phyloP scores from a whole-genome alignment of 2,329 filamentous ascomycete species.

The Pseudocercospora eumusae region DNA sequence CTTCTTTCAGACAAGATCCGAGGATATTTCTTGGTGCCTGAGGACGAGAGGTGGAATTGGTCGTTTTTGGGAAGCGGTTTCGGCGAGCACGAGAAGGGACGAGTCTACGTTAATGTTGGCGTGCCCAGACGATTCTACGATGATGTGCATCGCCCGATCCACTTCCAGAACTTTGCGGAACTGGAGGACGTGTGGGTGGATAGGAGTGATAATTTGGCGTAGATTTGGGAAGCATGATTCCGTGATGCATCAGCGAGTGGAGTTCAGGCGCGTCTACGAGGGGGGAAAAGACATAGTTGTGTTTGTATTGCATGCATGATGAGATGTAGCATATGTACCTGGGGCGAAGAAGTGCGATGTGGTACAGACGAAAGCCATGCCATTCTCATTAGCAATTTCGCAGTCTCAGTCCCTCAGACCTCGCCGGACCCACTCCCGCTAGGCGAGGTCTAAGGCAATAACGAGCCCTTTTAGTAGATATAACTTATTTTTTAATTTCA shows the following conservation, averaged over 20 bases:
- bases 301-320: constrained; percentile 1
- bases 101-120: constrained; percentile 89
- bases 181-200: constrained; percentile 97
- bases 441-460: too few relatives aligned
- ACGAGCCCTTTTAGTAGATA: too few relatives aligned
- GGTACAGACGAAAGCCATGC: neutral
- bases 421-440: too few relatives aligned
- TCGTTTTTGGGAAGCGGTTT: constrained; percentile 95
- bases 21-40: constrained; percentile 94
- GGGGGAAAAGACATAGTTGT: neutral
- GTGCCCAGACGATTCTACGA: constrained; percentile 87
- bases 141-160: constrained; percentile 84
- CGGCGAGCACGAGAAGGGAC: constrained; percentile 76
- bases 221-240: constrained; percentile 9
- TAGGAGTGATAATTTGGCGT: constrained; percentile 89
- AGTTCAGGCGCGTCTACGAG: constrained; percentile 7
- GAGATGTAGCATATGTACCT: neutral
- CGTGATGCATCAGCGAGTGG: constrained; percentile 21
- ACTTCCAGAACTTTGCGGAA: constrained; percentile 97
- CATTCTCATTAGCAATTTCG: neutral
- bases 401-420: too few relatives aligned
- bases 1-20: constrained; percentile 89
- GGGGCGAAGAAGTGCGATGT: neutral
- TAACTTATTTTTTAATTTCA: too few relatives aligned
- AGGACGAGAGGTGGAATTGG: constrained; percentile 92